Conservation (phyloP, 768 basidiomycete genomes). For the Pholiota conissans region DNA sequence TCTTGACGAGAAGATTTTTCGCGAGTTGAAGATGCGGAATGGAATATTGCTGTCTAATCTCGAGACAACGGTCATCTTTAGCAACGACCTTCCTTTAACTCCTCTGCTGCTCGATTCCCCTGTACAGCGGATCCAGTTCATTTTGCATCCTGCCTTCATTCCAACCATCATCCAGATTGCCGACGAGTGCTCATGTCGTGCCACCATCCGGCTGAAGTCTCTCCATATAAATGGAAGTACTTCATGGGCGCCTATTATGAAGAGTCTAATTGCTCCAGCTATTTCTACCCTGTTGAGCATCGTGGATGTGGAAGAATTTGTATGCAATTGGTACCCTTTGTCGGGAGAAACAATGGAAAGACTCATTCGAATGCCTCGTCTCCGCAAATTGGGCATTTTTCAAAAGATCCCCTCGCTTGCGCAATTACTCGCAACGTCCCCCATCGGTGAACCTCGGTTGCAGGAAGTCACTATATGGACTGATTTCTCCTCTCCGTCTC, state of each 20-base stretch:
- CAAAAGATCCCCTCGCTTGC: background rate
- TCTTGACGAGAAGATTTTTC: background rate
- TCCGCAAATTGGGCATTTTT: background rate
- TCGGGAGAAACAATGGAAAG: background rate
- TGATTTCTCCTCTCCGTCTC: background rate
- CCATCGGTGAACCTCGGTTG: background rate
- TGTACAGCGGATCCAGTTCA: background rate
- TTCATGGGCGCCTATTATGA: background rate
- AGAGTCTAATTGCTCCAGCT: background rate
- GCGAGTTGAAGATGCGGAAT: background rate
- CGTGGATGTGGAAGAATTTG: constrained; percentile 1
- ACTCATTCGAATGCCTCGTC: background rate
- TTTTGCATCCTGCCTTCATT: background rate
- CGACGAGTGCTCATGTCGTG: background rate
- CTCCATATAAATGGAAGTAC: background rate
- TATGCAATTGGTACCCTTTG: background rate
- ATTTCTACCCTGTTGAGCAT: background rate
- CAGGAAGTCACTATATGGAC: background rate
- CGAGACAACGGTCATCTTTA: background rate
- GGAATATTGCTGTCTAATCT: background rate
- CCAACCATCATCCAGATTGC: background rate
- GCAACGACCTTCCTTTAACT: background rate
- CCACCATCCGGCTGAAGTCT: background rate
- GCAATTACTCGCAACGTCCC: background rate
- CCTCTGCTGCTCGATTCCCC: background rate